Evolutionary conservation across 2,329 filamentous ascomycete genomes (phyloP).

Genomic region (Diaporthe eres): DNA sequence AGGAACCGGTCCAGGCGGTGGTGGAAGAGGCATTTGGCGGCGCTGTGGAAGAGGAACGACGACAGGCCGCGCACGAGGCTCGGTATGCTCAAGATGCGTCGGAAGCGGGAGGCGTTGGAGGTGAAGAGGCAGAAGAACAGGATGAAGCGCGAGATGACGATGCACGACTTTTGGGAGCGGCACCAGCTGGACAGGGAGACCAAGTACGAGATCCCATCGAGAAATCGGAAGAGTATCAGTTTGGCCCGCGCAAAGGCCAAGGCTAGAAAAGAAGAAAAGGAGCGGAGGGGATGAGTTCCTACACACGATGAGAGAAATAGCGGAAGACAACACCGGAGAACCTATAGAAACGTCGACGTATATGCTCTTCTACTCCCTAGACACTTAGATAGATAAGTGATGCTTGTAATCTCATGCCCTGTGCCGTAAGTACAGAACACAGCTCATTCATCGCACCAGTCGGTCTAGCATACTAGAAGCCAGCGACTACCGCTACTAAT

Average conservation of each 20-base stretch:
- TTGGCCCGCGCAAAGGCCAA: constrained; percentile 18
- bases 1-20: neutral
- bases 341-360: neutral
- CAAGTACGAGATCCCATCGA: constrained; percentile 29
- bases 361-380: neutral
- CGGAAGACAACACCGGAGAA: neutral
- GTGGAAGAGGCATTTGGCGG: constrained; percentile 1
- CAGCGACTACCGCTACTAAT: neutral
- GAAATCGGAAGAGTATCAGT: constrained; percentile 28
- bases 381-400: neutral
- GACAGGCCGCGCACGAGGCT: neutral
- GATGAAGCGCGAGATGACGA: constrained; percentile 31
- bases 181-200: constrained; percentile 29
- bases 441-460: neutral
- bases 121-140: constrained; percentile 26
- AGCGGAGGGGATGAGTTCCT: neutral
- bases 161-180: constrained; percentile 37
- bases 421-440: neutral
- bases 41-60: neutral
- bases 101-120: neutral
- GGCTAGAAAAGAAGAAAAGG: constrained; percentile 8
- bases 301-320: neutral
- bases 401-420: neutral
- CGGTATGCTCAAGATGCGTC: neutral
- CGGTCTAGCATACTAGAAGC: too few relatives aligned